Evolutionary conservation across 345 rosid genomes (phyloP).

Genomic region (Arabidopsis suecica): DNA sequence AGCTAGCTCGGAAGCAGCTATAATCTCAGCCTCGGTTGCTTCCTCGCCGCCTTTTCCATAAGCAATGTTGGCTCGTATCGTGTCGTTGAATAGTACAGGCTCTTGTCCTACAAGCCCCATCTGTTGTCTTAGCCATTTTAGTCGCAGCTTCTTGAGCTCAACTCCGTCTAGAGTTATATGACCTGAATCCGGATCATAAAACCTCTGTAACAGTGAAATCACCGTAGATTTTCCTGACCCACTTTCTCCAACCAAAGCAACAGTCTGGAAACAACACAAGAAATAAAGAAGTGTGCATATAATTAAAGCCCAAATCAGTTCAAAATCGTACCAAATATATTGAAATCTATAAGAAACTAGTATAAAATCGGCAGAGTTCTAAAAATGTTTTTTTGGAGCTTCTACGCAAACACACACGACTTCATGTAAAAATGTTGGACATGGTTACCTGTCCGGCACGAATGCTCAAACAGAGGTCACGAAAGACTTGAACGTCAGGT

Average conservation of each 20-base stretch:
- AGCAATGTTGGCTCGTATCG: constrained; percentile 67
- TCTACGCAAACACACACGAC: too few species aligned
- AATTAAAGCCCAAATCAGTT: too few species aligned
- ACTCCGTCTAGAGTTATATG: constrained; percentile 53
- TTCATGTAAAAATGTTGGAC: too few species aligned
- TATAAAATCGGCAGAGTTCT: too few species aligned
- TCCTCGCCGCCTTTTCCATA: constrained; percentile 61
- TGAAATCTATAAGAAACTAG: too few species aligned
- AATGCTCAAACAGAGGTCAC: constrained; percentile 55
- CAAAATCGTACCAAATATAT: too few species aligned
- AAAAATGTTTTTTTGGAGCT: too few species aligned
- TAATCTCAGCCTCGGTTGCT: constrained; percentile 58
- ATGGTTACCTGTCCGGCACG: constrained; percentile 59
- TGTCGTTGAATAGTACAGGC: constrained; percentile 60
- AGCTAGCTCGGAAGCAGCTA: constrained; percentile 62
- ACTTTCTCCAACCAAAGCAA: constrained; percentile 78
- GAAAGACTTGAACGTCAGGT: constrained; percentile 63
- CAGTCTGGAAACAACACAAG: constrained; percentile 47
- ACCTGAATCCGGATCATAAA: constrained; percentile 57
- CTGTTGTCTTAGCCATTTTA: constrained; percentile 70
- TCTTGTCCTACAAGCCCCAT: constrained; percentile 78
- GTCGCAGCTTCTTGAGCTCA: constrained; percentile 54
- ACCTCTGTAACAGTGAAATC: constrained; percentile 61
- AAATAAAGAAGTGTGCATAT: background rate
- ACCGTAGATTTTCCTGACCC: constrained; percentile 75